A percentile compares a stretch with the other conserved stretches of the same genome.
These are phyloP conservation scores for Phytophthora multivora DNA, from an alignment of 352 stramenopile genomes.

Conservation along the genomic window DNA sequence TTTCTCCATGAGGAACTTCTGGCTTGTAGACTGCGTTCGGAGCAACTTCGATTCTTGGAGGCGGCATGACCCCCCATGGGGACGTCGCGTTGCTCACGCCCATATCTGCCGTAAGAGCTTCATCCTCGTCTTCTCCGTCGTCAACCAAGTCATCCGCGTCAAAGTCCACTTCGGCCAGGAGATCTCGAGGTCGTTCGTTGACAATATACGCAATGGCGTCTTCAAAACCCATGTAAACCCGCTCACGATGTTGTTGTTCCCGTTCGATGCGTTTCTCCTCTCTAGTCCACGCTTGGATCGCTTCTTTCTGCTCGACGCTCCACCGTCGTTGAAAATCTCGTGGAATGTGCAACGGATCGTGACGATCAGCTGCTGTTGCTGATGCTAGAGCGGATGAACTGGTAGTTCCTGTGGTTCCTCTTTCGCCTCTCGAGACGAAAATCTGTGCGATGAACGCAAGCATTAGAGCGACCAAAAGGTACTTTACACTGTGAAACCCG, in stretches of 20 bases:
- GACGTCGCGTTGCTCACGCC: conserved; percentile 43
- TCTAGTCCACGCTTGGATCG: conserved; percentile 47
- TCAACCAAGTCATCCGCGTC: conserved; percentile 72
- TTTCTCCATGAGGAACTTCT: conserved; percentile 60
- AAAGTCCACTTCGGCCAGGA: conserved; percentile 61
- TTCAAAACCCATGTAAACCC: conserved; percentile 73
- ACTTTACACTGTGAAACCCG: background rate
- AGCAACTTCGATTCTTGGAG: conserved; percentile 56
- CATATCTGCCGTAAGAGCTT: conserved; percentile 18
- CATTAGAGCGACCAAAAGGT: background rate
- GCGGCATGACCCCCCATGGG: conserved; percentile 58
- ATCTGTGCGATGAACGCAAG: conserved; percentile 22
- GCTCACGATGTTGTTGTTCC: conserved; percentile 55
- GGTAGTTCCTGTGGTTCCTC: background rate
- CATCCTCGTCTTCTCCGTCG: conserved; percentile 70
- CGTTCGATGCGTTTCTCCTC: conserved; percentile 63
- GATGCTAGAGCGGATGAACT: background rate
- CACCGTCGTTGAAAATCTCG: conserved; percentile 75
- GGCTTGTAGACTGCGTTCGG: conserved; percentile 63
- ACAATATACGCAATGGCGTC: conserved; percentile 75
- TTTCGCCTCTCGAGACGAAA: conserved; percentile 35
- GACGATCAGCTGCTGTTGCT: conserved; percentile 9
- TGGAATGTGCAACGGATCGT: conserved; percentile 35
- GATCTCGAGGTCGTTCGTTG: conserved; percentile 60
- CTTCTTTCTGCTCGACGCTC: conserved; percentile 59